Base-by-base conservation (phyloP, 768 basidiomycete species). In the Tulasnella calospora region DNA sequence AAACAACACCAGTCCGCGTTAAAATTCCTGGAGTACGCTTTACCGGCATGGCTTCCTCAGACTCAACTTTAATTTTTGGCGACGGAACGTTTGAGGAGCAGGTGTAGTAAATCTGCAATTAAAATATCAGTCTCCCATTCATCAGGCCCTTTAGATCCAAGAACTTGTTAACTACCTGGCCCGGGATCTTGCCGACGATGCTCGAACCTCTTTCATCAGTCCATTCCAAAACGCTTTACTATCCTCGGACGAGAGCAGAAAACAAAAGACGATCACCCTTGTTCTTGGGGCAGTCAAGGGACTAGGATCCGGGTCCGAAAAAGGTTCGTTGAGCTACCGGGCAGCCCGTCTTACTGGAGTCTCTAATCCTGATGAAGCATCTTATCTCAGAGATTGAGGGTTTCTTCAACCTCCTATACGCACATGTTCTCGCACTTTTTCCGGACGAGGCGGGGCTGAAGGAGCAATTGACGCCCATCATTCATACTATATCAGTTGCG, bases 61-160 rank as follows among this genome's bases (percentile, higher is more conserved):
- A 94, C 85, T 92, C 93, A 55, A 87, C 95, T 78, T 90, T 94
- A 79, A 90, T 95, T 81, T 95, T 94, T 82, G 90, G 92, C 27
- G 94, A 96, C 85, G 94, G 94, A 73, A 94, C 94, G 1, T 95
- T 93, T 81, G 91, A 92, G 83, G 94, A 96, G 84, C 92, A 94
- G 89, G 93, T 92, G 73, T 33, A 67, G 44, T 17, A 36, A 33
- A 19, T 35, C 23, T 13, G 33, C 21, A 76, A 23, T 30, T 12
- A 38, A 13, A n/a, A 9, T 4, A 8, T 36, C 23, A 46, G 33
- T 23, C 17, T 30, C 12, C 13, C 7, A 40, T 51, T 75, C 35
- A 72, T 3, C 27, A 27, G 44, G 70, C 15, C 79, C 36, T 33
- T 17, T 83, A 96, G 92, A 89, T 94, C 82, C 88, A 89, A 82